phyloP scores from a whole-genome alignment of 768 basidiomycete species.

The Boletus vermiculosoides region DNA sequence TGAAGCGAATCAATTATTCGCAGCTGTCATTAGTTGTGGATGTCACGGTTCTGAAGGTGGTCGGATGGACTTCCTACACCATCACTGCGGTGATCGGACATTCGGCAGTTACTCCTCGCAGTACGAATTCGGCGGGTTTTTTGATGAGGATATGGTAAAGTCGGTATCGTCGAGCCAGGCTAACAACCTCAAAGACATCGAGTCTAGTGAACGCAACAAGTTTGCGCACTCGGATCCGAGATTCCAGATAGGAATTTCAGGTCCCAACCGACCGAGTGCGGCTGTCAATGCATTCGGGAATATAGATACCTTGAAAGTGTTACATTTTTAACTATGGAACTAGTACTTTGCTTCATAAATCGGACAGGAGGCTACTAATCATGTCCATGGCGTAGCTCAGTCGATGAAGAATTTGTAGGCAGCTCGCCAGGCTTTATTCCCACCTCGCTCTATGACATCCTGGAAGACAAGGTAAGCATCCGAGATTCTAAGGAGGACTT shows the following conservation, averaged over 20 bases:
- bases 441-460: constrained; percentile 65
- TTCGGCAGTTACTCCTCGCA: background rate
- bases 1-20: background rate
- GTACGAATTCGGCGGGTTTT: background rate
- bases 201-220: background rate
- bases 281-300: background rate
- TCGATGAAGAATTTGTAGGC: constrained; percentile 38
- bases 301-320: background rate
- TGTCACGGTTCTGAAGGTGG: too few relatives aligned
- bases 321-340: constrained; percentile 8
- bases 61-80: too few relatives aligned
- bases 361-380: background rate
- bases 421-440: constrained; percentile 52
- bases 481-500: background rate
- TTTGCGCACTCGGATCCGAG: background rate
- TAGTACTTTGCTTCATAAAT: background rate
- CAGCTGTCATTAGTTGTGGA: too few relatives aligned
- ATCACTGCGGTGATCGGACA: background rate
- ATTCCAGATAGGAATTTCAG: background rate
- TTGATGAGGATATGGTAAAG: background rate
- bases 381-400: background rate
- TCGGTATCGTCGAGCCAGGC: background rate
- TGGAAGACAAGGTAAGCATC: constrained; percentile 15
- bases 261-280: background rate
- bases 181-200: background rate